These are phyloP conservation scores for Coniferiporia sulphurascens DNA, from an alignment of 1,284 basidiomycete species.

Conservation along the genomic window DNA sequence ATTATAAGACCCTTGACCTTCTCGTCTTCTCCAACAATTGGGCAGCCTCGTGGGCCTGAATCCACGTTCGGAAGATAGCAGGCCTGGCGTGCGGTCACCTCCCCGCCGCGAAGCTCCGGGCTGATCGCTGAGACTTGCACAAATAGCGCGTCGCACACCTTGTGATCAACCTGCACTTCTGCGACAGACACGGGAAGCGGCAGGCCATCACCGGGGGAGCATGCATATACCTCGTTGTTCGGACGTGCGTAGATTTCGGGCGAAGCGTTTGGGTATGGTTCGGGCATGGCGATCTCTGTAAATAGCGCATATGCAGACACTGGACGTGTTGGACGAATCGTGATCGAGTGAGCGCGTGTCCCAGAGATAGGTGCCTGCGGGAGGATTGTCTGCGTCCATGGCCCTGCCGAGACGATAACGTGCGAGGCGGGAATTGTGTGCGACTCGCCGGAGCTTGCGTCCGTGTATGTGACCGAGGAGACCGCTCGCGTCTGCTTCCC, in stretches of 20 bases:
- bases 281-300: conserved; percentile 17
- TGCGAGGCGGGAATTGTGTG: conserved; percentile 48
- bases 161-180: conserved; percentile 48
- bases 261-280: conserved; percentile 43
- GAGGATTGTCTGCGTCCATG: conserved; percentile 72
- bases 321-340: conserved; percentile 40
- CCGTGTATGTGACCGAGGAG: conserved; percentile 48
- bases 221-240: conserved; percentile 63
- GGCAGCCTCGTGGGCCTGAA: conserved; percentile 39
- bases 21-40: conserved; percentile 54
- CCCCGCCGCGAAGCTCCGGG: conserved; percentile 44
- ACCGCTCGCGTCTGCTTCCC: conserved; percentile 36
- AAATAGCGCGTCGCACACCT: conserved; percentile 50
- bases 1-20: conserved; percentile 52
- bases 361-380: conserved; percentile 49
- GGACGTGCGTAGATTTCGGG: conserved; percentile 73
- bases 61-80: conserved; percentile 61
- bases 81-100: conserved; percentile 53
- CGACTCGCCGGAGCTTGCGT: conserved; percentile 29
- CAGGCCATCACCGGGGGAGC: conserved; percentile 59
- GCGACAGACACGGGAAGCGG: conserved; percentile 57
- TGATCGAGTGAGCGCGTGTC: conserved; percentile 66
- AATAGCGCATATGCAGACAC: conserved; percentile 26
- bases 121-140: conserved; percentile 56
- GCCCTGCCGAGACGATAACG: conserved; percentile 77